phyloP scores from a whole-genome alignment of 2,329 filamentous ascomycete species.

The Periconia macrospinosa region DNA sequence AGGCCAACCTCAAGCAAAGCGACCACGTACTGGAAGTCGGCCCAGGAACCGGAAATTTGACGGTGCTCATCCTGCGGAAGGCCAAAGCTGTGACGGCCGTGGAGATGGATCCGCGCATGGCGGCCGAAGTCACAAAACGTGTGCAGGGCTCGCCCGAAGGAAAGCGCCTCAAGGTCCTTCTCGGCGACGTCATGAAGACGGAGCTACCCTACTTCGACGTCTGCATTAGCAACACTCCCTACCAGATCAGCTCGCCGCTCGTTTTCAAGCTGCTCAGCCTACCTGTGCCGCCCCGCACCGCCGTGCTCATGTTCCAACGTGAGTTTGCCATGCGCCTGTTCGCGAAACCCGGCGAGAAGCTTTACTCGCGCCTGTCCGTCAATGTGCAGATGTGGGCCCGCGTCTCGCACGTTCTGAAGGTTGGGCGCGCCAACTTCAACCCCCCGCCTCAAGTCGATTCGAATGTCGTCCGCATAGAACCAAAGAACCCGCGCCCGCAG shows the following conservation, averaged over 20 bases:
- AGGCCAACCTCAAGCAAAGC: constrained; percentile 86
- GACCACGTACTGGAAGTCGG: constrained; percentile 89
- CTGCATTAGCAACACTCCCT: constrained; percentile 78
- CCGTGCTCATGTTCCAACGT: constrained; percentile 94
- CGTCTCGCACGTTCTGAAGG: constrained; percentile 79
- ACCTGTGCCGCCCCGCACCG: constrained; percentile 77
- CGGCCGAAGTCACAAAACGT: constrained; percentile 88
- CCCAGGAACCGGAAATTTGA: constrained; percentile 86
- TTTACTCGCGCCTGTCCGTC: constrained; percentile 88
- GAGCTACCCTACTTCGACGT: constrained; percentile 76
- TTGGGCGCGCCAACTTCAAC: constrained; percentile 94
- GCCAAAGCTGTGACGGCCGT: constrained; percentile 83
- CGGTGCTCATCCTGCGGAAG: constrained; percentile 83
- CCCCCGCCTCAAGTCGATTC: constrained; percentile 92
- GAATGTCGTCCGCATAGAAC: constrained; percentile 85
- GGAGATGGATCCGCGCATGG: constrained; percentile 95
- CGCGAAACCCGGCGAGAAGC: constrained; percentile 81
- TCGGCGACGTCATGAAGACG: constrained; percentile 92
- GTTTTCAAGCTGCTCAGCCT: constrained; percentile 88
- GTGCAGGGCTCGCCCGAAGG: constrained; percentile 81
- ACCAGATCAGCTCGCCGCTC: constrained; percentile 84
- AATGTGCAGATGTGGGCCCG: constrained; percentile 93
- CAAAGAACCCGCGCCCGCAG: constrained; percentile 80
- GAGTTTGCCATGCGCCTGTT: constrained; percentile 92
- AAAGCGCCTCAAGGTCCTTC: constrained; percentile 80